phyloP scores from a whole-genome alignment of 768 basidiomycete species.

The Leucosporidium yakuticum region DNA sequence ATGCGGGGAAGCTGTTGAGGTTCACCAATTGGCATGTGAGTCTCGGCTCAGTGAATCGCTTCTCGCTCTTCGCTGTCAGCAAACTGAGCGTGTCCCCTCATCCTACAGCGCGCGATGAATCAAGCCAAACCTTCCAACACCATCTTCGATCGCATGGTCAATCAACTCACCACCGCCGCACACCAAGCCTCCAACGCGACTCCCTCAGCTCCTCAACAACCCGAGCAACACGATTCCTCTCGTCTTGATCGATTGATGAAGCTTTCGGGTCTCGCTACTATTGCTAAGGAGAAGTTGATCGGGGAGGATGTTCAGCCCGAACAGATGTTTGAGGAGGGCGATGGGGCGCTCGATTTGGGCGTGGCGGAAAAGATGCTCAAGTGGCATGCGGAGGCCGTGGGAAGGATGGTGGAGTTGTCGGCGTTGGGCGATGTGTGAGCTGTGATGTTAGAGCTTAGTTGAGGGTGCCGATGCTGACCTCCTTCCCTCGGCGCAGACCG shows the following conservation, averaged over 20 bases:
- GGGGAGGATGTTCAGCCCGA: conserved; percentile 48
- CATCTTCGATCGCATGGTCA: conserved; percentile 85
- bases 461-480: not conserved
- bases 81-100: no score
- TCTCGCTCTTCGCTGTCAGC: no score
- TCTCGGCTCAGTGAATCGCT: conserved; percentile 11
- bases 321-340: conserved; percentile 67
- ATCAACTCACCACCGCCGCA: conserved; percentile 73
- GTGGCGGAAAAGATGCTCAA: conserved; percentile 83
- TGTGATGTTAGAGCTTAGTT: no score
- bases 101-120: conserved; percentile 45
- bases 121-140: conserved; percentile 52
- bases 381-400: conserved; percentile 97
- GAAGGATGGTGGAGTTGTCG: conserved; percentile 86
- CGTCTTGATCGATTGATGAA: conserved; percentile 46
- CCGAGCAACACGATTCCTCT: conserved; percentile 25
- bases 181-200: conserved; percentile 47
- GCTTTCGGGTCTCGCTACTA: conserved; percentile 63
- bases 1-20: conserved; percentile 59
- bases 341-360: conserved; percentile 69
- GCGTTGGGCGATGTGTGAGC: conserved; percentile 75
- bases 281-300: conserved; percentile 27
- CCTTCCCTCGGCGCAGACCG: conserved; percentile 51
- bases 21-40: conserved; percentile 88
- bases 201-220: conserved; percentile 34